Evolutionary conservation across 352 stramenopile species (phyloP).

Genomic region (Phytophthora tubulina): DNA sequence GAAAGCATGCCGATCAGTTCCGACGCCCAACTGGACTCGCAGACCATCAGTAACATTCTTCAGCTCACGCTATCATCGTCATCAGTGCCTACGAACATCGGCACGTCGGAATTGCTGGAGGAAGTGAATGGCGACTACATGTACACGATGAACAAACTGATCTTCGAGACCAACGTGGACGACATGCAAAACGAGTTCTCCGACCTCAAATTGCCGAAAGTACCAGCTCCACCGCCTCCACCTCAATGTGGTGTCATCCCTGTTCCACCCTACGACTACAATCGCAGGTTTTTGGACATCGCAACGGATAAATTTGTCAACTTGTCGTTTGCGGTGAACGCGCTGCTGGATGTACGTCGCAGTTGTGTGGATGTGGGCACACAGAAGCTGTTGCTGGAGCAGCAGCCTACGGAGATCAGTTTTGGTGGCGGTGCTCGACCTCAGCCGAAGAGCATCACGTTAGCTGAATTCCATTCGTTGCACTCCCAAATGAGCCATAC

Average conservation of each 20-base stretch:
- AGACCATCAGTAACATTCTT: conserved; percentile 81
- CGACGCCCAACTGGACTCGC: conserved; percentile 72
- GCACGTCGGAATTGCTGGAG: conserved; percentile 78
- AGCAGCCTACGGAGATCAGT: conserved; percentile 71
- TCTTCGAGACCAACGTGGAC: conserved; percentile 84
- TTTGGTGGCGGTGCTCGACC: conserved; percentile 50
- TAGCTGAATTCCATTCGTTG: conserved; percentile 75
- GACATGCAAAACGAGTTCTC: conserved; percentile 71
- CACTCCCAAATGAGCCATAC: conserved; percentile 80
- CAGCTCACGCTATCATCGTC: conserved; percentile 70
- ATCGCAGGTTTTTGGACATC: conserved; percentile 68
- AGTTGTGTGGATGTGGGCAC: conserved; percentile 72
- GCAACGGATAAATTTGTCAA: conserved; percentile 78
- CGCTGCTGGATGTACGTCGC: conserved; percentile 76
- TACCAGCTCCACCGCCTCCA: conserved; percentile 29
- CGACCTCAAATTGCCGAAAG: conserved; percentile 56
- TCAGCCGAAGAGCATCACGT: conserved; percentile 70
- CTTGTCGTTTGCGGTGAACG: conserved; percentile 71
- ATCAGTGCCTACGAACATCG: conserved; percentile 56
- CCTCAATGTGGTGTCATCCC: conserved; percentile 64
- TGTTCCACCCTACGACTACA: conserved; percentile 73
- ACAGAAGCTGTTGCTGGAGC: conserved; percentile 72
- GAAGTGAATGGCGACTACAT: conserved; percentile 94
- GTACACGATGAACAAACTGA: conserved; percentile 94
- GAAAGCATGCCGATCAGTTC: conserved; percentile 81